phyloP scores from a whole-genome alignment of 805 yeast genomes.

The Cyberlindnera bimundalis region DNA sequence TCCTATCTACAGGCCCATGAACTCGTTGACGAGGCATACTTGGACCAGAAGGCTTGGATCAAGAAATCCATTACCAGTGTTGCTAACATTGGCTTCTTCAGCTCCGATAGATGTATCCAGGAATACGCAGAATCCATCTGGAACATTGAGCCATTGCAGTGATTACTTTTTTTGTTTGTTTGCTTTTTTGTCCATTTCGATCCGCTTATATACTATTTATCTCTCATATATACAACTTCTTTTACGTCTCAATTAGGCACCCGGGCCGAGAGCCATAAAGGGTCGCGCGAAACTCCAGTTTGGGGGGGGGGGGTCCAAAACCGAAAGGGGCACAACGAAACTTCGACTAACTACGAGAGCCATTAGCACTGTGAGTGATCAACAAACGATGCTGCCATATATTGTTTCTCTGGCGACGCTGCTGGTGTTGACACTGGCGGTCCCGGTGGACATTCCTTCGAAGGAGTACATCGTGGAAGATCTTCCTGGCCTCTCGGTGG shows the following conservation, averaged over 20 bases:
- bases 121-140: conserved; percentile 92
- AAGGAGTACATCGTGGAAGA: conserved; percentile 16
- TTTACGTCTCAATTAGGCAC: no score
- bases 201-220: no score
- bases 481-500: conserved; percentile 22
- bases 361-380: neutral
- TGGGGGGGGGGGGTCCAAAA: no score
- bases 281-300: no score
- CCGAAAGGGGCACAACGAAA: no score
- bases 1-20: conserved; percentile 80
- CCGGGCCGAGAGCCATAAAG: no score
- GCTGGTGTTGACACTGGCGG: conserved; percentile 3
- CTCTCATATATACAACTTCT: no score
- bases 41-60: conserved; percentile 68
- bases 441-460: conserved; percentile 20
- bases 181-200: neutral
- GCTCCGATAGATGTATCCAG: conserved; percentile 85
- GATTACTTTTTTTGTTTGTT: neutral
- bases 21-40: conserved; percentile 68
- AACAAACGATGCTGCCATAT: conserved; percentile 1
- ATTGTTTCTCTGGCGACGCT: neutral
- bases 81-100: conserved; percentile 91
- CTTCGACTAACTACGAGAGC: no score
- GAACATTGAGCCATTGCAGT: conserved; percentile 73
- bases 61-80: conserved; percentile 74